Evolutionary conservation across 202 grass and related monocot genomes (phyloP), one percentile per base, ranked within the genome.

Genomic region (Thinopyrum obtusiflorum): DNA sequence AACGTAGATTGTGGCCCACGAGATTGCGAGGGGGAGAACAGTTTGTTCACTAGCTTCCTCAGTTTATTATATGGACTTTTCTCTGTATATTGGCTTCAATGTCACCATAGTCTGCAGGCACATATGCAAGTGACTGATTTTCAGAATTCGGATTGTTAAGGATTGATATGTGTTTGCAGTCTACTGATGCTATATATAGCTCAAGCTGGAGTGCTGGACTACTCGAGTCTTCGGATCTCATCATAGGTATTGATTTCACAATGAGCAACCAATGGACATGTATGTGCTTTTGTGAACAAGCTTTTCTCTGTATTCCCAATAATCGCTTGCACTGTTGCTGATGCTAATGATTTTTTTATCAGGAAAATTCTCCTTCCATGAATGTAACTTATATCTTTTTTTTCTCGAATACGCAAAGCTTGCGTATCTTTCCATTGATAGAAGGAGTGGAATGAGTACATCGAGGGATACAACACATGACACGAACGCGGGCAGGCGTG

Each of bases 191-290:
- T 8, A 37, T 37, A 90, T 85, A 88, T 98, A 81, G 90, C 82
- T 81, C 86, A 89, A 76, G 91, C 93, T 68, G 96, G 96, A 40
- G 37, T 40, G 37, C 37, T 40, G 37, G 37, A 40, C 35, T 36
- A 69, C 91, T 95, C 20, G 93, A 95, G 77, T 98, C 95, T 60
- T 95, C 93, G 8, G 93, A 95, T 92, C 96, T 98, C 83, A 94
- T 98, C 44, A 93, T 95, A 8, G 96, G 96, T 12, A 78, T 95
- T 87, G 96, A 98, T 92, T n/a, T n/a, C n/a, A n/a, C n/a, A n/a
- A n/a, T n/a, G n/a, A 98, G 96, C 73, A 98, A 98, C 2, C 93
- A 98, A 53, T 95, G 96, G 96, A 95, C 93, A 86, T 93, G 96
- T 92, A 81, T 76, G 61, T 67, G 17, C 61, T 40, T 40, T 84